A percentile compares a stretch with the other conserved stretches of the same genome.
Evolutionary conservation across 2,329 filamentous ascomycete genomes (phyloP).

Genomic region (Claviceps cyperi): DNA sequence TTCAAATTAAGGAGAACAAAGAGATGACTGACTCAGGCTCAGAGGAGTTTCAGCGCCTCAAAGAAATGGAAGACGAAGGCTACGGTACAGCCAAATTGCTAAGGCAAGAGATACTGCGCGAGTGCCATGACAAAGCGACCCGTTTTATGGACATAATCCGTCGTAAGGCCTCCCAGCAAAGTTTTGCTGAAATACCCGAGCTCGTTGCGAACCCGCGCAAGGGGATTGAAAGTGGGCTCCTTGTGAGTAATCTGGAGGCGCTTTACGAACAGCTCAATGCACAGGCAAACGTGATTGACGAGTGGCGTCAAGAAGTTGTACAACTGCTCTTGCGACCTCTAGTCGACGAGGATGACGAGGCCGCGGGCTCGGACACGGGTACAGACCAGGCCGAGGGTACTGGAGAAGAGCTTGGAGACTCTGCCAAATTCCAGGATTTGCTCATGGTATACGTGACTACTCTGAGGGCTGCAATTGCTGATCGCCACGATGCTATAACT

Average conservation of each 20-base stretch:
- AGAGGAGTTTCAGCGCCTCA: constrained; percentile 48
- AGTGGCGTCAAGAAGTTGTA: constrained; percentile 62
- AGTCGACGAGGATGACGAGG: constrained; percentile 63
- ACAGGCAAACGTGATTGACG: constrained; percentile 56
- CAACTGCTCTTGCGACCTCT: constrained; percentile 59
- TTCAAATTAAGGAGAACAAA: constrained; percentile 63
- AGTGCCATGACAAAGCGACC: constrained; percentile 23
- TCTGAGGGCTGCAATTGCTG: constrained; percentile 60
- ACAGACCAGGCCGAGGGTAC: constrained; percentile 50
- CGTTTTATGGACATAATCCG: constrained; percentile 48
- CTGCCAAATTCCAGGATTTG: constrained; percentile 76
- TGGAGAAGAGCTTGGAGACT: constrained; percentile 81
- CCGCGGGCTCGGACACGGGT: constrained; percentile 74
- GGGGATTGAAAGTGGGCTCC: constrained; percentile 58
- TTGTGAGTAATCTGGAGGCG: constrained; percentile 51
- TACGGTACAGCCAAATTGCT: constrained; percentile 70
- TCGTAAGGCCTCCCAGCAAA: constrained; percentile 34
- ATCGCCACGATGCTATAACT: constrained; percentile 62
- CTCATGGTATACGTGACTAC: constrained; percentile 76
- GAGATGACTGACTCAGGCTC: constrained; percentile 51
- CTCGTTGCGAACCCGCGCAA: constrained; percentile 33
- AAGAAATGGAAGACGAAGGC: constrained; percentile 53
- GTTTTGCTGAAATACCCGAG: constrained; percentile 49
- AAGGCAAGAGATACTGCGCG: constrained; percentile 62
- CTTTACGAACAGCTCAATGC: constrained; percentile 53